phyloP scores from a whole-genome alignment of 371 early-diverging fungal species.

The Saksenaea vasiformis region DNA sequence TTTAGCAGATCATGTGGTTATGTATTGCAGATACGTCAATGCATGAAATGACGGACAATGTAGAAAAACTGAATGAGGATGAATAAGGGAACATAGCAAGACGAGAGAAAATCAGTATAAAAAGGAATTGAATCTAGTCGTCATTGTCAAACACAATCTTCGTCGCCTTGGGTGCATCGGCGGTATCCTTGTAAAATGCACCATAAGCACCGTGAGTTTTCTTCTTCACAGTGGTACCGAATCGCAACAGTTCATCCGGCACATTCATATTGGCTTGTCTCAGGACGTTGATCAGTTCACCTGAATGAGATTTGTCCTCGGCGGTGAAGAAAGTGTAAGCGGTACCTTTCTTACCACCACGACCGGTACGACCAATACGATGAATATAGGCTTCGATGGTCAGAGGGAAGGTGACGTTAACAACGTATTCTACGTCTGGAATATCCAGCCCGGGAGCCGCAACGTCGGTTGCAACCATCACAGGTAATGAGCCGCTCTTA shows the following conservation, averaged over 20 bases:
- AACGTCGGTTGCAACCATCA: constrained; percentile 94
- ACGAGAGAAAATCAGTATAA: constrained; percentile 8
- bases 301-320: constrained; percentile 91
- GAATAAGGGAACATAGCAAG: constrained; percentile 5
- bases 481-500: constrained; percentile 68
- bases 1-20: neutral
- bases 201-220: constrained; percentile 95
- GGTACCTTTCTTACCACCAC: constrained; percentile 90
- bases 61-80: neutral
- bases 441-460: constrained; percentile 97
- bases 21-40: neutral
- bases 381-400: constrained; percentile 95
- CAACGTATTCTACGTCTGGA: constrained; percentile 96
- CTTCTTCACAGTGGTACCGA: constrained; percentile 95
- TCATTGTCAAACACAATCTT: constrained; percentile 84
- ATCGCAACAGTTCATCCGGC: constrained; percentile 87
- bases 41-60: neutral
- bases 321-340: constrained; percentile 95
- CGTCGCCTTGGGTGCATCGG: constrained; percentile 79
- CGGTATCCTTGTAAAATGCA: constrained; percentile 93
- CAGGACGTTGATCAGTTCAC: constrained; percentile 88
- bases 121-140: constrained; percentile 10
- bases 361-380: constrained; percentile 96
- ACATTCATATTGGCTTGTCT: constrained; percentile 87
- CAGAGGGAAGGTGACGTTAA: constrained; percentile 97